Conservation (phyloP, 176 grass and related monocot genomes). For the Carex kokanica region DNA sequence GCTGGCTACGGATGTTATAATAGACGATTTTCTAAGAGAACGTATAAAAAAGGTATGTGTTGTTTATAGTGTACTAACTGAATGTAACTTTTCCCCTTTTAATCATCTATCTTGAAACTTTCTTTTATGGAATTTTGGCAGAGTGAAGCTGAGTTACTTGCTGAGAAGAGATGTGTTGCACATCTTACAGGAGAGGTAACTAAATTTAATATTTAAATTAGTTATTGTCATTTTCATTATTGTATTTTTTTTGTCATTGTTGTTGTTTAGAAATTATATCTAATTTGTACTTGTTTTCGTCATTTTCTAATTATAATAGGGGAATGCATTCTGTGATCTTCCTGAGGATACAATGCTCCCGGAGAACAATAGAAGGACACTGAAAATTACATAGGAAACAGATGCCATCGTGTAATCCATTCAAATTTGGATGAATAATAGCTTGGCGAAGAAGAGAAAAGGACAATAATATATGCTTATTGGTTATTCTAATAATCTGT, state of each 20-base stretch:
- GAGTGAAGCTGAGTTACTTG: slow-evolving; percentile 86
- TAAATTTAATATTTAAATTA: slow-evolving; percentile 3
- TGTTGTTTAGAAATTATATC: background rate
- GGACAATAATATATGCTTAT: background rate
- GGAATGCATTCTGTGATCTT: slow-evolving; percentile 84
- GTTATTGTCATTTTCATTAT: background rate
- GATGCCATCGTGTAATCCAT: background rate
- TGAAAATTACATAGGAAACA: background rate
- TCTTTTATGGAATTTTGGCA: slow-evolving; percentile 37
- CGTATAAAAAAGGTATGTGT: slow-evolving; percentile 78
- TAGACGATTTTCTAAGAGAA: slow-evolving; percentile 81
- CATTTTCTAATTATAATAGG: slow-evolving; percentile 34
- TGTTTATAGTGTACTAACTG: background rate
- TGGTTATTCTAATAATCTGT: background rate
- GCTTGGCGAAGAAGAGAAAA: slow-evolving; percentile 3
- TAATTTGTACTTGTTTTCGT: background rate
- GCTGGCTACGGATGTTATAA: slow-evolving; percentile 61
- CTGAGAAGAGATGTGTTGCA: slow-evolving; percentile 90
- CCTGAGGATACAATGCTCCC: slow-evolving; percentile 81
- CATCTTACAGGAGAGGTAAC: slow-evolving; percentile 95
- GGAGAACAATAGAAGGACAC: slow-evolving; percentile 50
- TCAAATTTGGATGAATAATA: background rate
- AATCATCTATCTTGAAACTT: background rate
- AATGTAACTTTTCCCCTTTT: background rate
- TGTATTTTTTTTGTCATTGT: background rate